Conservation (phyloP, 1,139 yeast species). For the Diutina pseudorugosa region DNA sequence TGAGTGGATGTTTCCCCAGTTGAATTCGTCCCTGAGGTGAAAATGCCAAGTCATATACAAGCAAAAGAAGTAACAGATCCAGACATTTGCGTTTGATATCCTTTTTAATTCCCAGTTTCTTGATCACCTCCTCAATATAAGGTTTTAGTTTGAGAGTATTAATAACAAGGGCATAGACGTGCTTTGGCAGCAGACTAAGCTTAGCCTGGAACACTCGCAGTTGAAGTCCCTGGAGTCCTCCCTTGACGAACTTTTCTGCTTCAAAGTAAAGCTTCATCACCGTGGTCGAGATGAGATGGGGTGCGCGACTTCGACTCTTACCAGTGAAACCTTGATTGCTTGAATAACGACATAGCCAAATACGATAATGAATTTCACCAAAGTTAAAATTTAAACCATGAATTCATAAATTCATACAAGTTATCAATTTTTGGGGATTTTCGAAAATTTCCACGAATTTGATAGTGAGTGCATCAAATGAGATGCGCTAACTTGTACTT, state of each 20-base stretch:
- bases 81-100: slow-evolving; percentile 26
- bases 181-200: slow-evolving; percentile 47
- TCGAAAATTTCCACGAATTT: too few species aligned
- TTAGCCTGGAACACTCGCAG: slow-evolving; percentile 48
- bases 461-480: too few species aligned
- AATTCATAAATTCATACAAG: too few species aligned
- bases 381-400: too few species aligned
- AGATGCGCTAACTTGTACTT: too few species aligned
- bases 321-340: background rate
- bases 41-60: slow-evolving; percentile 74
- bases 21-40: slow-evolving; percentile 73
- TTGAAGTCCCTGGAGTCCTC: slow-evolving; percentile 30
- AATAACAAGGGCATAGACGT: slow-evolving; percentile 69
- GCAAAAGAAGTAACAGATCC: slow-evolving; percentile 40
- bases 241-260: slow-evolving; percentile 34
- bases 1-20: slow-evolving; percentile 79
- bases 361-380: too few species aligned
- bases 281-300: background rate
- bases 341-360: too few species aligned
- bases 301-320: background rate
- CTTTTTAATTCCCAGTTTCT: slow-evolving; percentile 50
- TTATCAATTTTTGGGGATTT: too few species aligned
- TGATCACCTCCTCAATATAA: slow-evolving; percentile 47
- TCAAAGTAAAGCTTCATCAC: slow-evolving; percentile 53
- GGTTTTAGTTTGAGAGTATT: slow-evolving; percentile 65